phyloP scores from a whole-genome alignment of 2,329 filamentous ascomycete species.

The Aspergillus quadrilineatus region DNA sequence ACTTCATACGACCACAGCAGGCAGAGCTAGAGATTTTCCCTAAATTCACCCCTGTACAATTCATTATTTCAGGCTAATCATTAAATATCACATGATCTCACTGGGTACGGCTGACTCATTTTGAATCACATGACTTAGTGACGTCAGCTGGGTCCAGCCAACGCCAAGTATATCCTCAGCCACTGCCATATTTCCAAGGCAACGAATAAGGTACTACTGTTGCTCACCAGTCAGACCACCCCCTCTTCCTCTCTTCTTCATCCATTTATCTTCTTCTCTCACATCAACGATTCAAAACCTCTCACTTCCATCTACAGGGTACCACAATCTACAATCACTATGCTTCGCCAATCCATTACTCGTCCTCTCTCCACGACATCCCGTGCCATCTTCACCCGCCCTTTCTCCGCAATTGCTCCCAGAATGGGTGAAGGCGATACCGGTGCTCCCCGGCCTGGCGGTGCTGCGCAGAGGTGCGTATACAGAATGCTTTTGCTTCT shows the following conservation, averaged over 20 bases:
- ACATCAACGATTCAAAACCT: background rate
- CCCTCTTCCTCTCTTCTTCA: conserved; percentile 5
- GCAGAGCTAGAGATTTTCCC: background rate
- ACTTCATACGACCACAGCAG: background rate
- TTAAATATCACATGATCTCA: background rate
- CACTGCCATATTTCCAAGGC: conserved; percentile 9
- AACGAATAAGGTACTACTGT: conserved; percentile 9
- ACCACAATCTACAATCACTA: conserved; percentile 39
- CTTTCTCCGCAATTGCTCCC: conserved; percentile 64
- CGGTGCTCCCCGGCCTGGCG: conserved; percentile 49
- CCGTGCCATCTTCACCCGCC: conserved; percentile 50
- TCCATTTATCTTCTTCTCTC: conserved; percentile 6
- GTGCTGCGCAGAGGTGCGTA: conserved; percentile 39
- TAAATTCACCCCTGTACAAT: background rate
- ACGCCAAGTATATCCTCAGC: background rate
- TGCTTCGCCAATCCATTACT: conserved; percentile 67
- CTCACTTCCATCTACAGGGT: background rate
- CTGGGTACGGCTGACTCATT: background rate
- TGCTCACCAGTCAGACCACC: conserved; percentile 1
- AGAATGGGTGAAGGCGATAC: conserved; percentile 70
- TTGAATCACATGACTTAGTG: background rate
- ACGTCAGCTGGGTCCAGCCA: background rate
- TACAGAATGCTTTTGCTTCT: background rate
- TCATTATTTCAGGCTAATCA: background rate
- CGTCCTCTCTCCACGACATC: conserved; percentile 58